Evolutionary conservation across 106 monocot species (phyloP).

Genomic region (Iris macrosiphon): DNA sequence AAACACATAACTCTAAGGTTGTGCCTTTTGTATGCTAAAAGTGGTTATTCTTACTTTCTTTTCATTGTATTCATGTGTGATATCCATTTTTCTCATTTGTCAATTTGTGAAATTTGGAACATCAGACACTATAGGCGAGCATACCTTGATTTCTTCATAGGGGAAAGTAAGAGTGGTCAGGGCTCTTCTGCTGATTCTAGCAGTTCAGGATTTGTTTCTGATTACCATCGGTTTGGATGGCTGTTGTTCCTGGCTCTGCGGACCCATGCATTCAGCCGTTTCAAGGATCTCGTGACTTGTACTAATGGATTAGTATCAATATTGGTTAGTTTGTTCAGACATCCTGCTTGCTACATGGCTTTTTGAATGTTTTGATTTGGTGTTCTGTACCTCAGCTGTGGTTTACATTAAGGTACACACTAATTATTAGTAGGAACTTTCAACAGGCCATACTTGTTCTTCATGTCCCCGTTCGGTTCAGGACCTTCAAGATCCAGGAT

Average conservation of each 20-base stretch:
- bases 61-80: too few species aligned
- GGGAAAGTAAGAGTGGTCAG: conserved; percentile 15
- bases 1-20: too few species aligned
- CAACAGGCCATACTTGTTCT: conserved; percentile 74
- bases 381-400: too few species aligned
- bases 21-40: too few species aligned
- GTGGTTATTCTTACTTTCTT: too few species aligned
- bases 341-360: not conserved
- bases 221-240: conserved; percentile 94
- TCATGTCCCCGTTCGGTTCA: conserved; percentile 64
- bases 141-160: conserved; percentile 65
- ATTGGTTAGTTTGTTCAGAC: conserved; percentile 39
- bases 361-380: too few species aligned
- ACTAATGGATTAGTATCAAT: conserved; percentile 87
- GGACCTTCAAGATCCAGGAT: conserved; percentile 52
- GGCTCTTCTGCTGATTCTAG: conserved; percentile 11
- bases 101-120: not conserved
- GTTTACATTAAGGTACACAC: not conserved
- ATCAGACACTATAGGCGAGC: conserved; percentile 75
- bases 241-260: conserved; percentile 79
- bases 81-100: not conserved
- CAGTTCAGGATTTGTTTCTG: conserved; percentile 44
- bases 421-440: conserved; percentile 2
- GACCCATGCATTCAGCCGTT: conserved; percentile 63
- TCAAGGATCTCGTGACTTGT: conserved; percentile 87